Base-by-base conservation (phyloP, 345 rosid species). In the Carallia brachiata region DNA sequence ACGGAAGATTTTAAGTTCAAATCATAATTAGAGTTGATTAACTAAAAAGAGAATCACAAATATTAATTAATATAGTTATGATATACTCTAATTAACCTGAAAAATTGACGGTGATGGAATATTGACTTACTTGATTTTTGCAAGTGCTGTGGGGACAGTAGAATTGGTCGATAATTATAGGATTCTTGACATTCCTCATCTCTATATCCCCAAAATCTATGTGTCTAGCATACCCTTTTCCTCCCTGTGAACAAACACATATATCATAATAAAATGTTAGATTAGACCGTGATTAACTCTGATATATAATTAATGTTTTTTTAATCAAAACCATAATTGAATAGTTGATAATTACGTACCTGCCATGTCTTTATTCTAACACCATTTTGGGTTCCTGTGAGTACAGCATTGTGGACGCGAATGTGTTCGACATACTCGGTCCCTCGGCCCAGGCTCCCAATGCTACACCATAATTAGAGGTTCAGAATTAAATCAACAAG, bases 351-450 rank as follows among this genome's bases (percentile, higher is more conserved):
- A 44, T 6, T 36, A 23, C 0, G 31, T 73, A 82, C 84, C 88
- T 82, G 87, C 88, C 84, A 82, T 60, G 87, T 84, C 73, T 84
- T 84, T 62, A 84, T 84, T 74, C 84, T 81, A 61, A 76, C 82
- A 4, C 87, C 91, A 59, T 87, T 87, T 5, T 23, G 23, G 23
- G 91, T 80, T 48, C 59, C 65, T 27, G 32, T 58, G 61, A 87
- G 78, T 8, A 27, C 36, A 52, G 60, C 78, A 59, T 73, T 62
- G 53, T 17, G 48, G 1, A 87, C 86, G 6, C 52, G 52, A 18
- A 87, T 70, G 37, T 62, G 48, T 71, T 81, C 89, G 1, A 81
- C 84, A 3, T 62, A 79, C 40, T 73, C 81, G 2, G 39, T 28
- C 19, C 80, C 0, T 63, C 52, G 65, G 7, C 91, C 87, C 60